These are phyloP conservation scores for Avena eriantha DNA, from an alignment of 176 grass and related monocot species.

Conservation along the genomic window DNA sequence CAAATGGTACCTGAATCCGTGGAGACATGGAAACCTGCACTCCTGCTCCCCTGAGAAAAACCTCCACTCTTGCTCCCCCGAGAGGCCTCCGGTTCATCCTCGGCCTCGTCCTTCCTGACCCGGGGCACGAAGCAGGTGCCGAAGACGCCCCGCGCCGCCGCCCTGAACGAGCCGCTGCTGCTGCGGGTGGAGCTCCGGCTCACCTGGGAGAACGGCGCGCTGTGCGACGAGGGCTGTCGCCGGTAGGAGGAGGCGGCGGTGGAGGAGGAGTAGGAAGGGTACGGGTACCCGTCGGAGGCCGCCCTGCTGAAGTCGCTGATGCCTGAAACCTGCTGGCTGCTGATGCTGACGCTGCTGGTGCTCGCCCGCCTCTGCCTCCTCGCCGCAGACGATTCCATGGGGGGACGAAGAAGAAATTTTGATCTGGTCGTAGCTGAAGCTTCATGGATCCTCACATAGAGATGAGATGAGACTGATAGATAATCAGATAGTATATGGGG, in stretches of 20 bases:
- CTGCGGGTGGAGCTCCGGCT: constrained; percentile 43
- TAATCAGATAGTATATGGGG: neutral
- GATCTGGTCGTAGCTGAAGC: neutral
- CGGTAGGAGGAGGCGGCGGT: constrained; percentile 5
- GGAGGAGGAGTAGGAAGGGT: neutral
- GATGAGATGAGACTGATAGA: neutral
- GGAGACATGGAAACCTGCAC: constrained; percentile 23
- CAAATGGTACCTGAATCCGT: constrained; percentile 41
- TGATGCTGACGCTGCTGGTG: neutral
- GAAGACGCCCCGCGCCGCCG: constrained; percentile 41
- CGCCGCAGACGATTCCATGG: constrained; percentile 24
- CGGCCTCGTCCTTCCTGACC: constrained; percentile 9
- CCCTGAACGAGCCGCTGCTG: constrained; percentile 33
- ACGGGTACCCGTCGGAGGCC: constrained; percentile 8
- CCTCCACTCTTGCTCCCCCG: constrained; percentile 25
- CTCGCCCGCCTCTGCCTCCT: constrained; percentile 50
- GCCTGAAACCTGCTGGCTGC: constrained; percentile 29
- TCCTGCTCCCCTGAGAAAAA: constrained; percentile 29
- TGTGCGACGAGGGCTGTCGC: constrained; percentile 43
- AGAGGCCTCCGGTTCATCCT: constrained; percentile 13
- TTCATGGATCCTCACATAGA: neutral
- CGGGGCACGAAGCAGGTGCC: constrained; percentile 48
- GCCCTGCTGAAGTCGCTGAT: neutral
- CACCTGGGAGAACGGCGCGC: constrained; percentile 37
- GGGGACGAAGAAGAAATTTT: neutral